Evolutionary conservation across 2,329 filamentous ascomycete genomes (phyloP), one percentile per base, ranked within the genome.

Genomic region (Geosmithia putterillii): DNA sequence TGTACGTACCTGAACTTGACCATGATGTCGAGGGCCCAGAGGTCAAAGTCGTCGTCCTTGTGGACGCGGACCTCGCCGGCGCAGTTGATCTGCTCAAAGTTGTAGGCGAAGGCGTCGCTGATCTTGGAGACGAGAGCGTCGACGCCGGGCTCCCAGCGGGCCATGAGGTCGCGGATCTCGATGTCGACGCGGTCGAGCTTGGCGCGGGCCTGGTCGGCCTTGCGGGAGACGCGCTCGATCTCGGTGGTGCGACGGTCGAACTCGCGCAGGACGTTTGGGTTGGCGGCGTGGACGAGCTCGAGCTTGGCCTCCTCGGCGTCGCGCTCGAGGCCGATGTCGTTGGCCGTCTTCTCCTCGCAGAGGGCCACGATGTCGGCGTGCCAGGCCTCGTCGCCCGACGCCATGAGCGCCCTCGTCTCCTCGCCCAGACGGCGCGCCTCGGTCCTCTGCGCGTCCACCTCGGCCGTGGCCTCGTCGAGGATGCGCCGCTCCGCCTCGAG

Each of bases 31-130:
- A 98, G 82, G 1, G 86, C 81, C 92, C 92, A 98, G 47, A 84
- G 78, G 45, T 94, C 86, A 63, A 96, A 98, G 57, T 96, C 87
- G 19, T 87, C 83, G 51, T 88, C 85, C 60, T 96, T 96, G 68
- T 89, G 75, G 4, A 98, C 71, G 47, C 74, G 74, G 4, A 98
- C 88, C 61, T 96, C 86, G 32, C 92, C 92, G 5, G 89, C 89
- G 60, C 92, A 96, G 50, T 82, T 87, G 57, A 98, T 96, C 58
- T 90, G 83, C 54, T 86, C 79, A 59, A 98, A 96, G 55, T 95
- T 96, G 59, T 90, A 83, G 6, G 83, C 79, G 61, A 98, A 98
- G 0, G 89, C 89, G 41, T 86, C 79, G 57, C 86, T 95, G 63
- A 98, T 95, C 55, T 81, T 79, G 18, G 67, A 67, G 36, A 95